Conservation (phyloP, 169 alveolate genomes). For the Plasmodium yoelii region DNA sequence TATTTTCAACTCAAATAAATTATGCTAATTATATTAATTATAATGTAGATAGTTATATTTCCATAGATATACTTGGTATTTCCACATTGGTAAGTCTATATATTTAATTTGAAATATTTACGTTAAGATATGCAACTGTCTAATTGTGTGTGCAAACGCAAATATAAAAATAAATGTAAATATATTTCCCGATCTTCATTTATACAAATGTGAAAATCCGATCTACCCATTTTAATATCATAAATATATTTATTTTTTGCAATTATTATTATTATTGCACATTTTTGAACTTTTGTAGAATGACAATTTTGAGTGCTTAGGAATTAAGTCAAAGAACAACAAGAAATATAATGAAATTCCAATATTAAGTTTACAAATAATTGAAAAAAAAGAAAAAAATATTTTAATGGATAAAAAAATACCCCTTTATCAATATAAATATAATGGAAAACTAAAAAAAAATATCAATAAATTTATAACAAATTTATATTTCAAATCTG, state of each 20-base stretch:
- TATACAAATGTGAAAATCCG: not conserved
- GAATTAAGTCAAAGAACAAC: constrained; percentile 54
- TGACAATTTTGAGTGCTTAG: constrained; percentile 66
- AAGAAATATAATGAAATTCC: constrained; percentile 60
- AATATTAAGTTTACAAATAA: constrained; percentile 34
- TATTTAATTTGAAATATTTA: not conserved
- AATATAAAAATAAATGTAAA: not conserved
- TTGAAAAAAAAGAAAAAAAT: constrained; percentile 53
- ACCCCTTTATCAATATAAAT: constrained; percentile 62
- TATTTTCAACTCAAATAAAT: constrained; percentile 19
- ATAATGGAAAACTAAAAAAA: constrained; percentile 59
- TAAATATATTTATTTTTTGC: not conserved
- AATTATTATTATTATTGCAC: not conserved
- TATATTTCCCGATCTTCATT: not conserved
- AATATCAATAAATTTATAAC: constrained; percentile 64
- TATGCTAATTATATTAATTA: constrained; percentile 48
- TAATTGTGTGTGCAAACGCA: not conserved
- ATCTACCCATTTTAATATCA: not conserved
- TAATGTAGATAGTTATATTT: constrained; percentile 17
- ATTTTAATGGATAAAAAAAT: constrained; percentile 65
- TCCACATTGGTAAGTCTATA: constrained; percentile 31
- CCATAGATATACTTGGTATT: constrained; percentile 26
- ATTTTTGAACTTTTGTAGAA: constrained; percentile 13
- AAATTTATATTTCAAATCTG: constrained; percentile 61
- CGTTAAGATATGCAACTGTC: not conserved